Conservation (phyloP, 306 rosid genomes). For the Neltuma alba region DNA sequence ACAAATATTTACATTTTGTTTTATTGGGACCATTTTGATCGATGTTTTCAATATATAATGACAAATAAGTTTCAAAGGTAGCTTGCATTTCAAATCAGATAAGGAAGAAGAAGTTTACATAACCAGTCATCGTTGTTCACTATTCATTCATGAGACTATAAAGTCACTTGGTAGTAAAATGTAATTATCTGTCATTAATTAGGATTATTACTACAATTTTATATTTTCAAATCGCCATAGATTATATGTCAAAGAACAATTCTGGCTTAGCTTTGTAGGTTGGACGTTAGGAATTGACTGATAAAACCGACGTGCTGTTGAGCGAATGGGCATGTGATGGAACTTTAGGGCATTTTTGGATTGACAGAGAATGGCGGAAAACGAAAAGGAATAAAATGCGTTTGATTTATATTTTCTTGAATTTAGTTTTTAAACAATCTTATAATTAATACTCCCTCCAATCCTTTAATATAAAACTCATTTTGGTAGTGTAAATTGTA, state of each 20-base stretch:
- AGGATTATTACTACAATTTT: neutral
- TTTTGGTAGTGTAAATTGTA: too few species aligned
- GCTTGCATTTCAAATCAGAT: neutral
- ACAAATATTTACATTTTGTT: neutral
- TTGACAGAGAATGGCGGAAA: neutral
- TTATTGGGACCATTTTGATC: conserved; percentile 12
- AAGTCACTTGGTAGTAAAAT: neutral
- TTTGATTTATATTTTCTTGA: neutral
- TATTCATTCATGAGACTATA: neutral
- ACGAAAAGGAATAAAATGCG: neutral
- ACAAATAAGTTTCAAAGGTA: neutral
- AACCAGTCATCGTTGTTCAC: neutral
- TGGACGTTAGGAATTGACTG: too few species aligned
- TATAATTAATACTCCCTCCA: too few species aligned
- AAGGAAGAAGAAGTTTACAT: neutral
- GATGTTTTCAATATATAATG: conserved; percentile 10
- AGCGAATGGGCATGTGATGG: neutral
- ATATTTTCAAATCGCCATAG: neutral
- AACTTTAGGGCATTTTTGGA: neutral
- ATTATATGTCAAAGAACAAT: neutral
- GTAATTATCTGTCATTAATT: neutral
- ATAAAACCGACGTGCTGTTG: neutral
- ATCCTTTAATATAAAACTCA: too few species aligned
- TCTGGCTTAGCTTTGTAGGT: neutral
- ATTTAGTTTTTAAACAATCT: neutral